These are phyloP conservation scores for Ophiostoma piceae DNA, from an alignment of 2,329 filamentous ascomycete species.

Conservation along the genomic window DNA sequence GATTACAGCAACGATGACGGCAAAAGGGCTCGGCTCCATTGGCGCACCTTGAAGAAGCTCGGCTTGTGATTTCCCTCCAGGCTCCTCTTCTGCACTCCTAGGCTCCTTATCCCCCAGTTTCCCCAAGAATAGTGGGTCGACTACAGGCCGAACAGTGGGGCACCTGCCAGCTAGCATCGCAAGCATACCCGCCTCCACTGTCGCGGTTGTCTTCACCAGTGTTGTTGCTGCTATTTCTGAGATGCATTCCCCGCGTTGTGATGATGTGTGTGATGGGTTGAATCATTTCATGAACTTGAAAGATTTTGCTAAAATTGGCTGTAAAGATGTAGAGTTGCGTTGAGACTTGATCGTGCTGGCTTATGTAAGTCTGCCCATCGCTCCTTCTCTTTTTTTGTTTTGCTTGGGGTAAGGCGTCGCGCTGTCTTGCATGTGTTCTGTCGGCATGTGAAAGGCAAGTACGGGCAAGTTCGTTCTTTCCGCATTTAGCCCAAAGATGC, in stretches of 20 bases:
- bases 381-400: neutral
- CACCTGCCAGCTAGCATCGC: conserved; percentile 5
- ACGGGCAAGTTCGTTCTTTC: neutral
- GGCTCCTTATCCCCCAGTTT: conserved; percentile 6
- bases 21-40: neutral
- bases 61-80: conserved; percentile 16
- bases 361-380: neutral
- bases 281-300: neutral
- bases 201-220: neutral
- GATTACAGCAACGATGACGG: neutral
- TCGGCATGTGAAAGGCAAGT: conserved; percentile 6
- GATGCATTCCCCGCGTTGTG: neutral
- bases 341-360: neutral
- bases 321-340: neutral
- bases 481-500: neutral
- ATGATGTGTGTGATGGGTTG: too few species aligned
- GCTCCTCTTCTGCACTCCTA: too few species aligned
- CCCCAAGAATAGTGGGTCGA: conserved; percentile 15
- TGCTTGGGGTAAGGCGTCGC: neutral
- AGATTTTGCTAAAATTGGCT: neutral
- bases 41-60: conserved; percentile 14
- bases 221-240: neutral
- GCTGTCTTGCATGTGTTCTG: neutral
- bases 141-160: neutral
- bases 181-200: conserved; percentile 7